Conservation (phyloP, 345 rosid species). For the Acer saccharum region DNA sequence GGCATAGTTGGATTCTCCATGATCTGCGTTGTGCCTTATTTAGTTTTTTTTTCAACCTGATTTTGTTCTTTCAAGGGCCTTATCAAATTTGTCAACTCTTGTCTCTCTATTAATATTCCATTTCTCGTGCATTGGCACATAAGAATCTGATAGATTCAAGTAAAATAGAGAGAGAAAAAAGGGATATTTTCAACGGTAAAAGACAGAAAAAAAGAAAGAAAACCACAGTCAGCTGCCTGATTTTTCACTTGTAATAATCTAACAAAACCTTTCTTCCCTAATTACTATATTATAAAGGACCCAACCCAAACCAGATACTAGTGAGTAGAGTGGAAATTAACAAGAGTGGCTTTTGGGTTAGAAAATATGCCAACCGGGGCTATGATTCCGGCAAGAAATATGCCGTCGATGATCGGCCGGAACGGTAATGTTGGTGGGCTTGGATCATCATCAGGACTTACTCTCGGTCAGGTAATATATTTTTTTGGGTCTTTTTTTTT, state of each 20-base stretch:
- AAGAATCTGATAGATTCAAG: conserved; percentile 15
- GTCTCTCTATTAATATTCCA: conserved; percentile 11
- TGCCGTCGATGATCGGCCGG: conserved; percentile 47
- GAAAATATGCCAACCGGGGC: conserved; percentile 60
- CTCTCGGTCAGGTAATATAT: conserved; percentile 51
- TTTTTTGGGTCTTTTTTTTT: neutral
- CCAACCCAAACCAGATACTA: neutral
- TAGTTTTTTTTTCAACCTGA: neutral
- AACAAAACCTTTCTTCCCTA: neutral
- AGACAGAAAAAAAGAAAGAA: neutral
- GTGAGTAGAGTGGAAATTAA: neutral
- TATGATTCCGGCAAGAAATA: conserved; percentile 63
- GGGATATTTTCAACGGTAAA: conserved; percentile 9
- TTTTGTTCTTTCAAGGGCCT: conserved; percentile 14
- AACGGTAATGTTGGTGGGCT: conserved; percentile 45
- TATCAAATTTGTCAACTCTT: conserved; percentile 34
- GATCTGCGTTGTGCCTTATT: conserved; percentile 35
- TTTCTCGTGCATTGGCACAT: conserved; percentile 27
- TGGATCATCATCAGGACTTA: conserved; percentile 55
- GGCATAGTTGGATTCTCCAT: conserved; percentile 35
- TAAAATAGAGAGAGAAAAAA: conserved; percentile 7
- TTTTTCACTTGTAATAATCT: conserved; percentile 7
- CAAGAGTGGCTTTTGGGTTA: conserved; percentile 26
- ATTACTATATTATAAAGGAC: neutral
- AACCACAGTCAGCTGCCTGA: conserved; percentile 16